These are phyloP conservation scores for Colletotrichum coccodes DNA, from an alignment of 2,329 filamentous ascomycete genomes.

Conservation along the genomic window DNA sequence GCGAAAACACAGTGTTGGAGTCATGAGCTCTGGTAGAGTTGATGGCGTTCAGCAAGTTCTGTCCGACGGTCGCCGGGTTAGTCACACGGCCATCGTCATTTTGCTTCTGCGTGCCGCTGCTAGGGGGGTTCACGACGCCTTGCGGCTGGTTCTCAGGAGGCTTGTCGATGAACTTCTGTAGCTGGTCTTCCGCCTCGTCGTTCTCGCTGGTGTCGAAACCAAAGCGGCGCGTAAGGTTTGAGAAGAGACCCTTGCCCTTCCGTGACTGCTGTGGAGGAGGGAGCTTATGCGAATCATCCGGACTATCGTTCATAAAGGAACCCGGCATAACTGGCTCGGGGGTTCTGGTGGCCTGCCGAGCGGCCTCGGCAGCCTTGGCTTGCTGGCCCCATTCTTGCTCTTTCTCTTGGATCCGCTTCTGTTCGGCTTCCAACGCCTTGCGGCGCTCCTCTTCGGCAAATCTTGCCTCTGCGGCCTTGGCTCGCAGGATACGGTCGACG, in stretches of 20 bases:
- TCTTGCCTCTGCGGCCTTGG: constrained; percentile 86
- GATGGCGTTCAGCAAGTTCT: constrained; percentile 82
- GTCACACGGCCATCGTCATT: constrained; percentile 65
- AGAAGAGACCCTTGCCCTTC: constrained; percentile 71
- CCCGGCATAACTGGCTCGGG: constrained; percentile 74
- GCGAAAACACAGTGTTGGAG: constrained; percentile 77
- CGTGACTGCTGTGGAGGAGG: constrained; percentile 46
- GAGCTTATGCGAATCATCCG: constrained; percentile 54
- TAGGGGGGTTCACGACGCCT: neutral
- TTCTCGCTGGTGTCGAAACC: constrained; percentile 68
- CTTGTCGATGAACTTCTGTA: constrained; percentile 57
- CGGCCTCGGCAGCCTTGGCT: constrained; percentile 51
- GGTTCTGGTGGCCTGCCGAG: constrained; percentile 51
- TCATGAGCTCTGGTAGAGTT: constrained; percentile 81
- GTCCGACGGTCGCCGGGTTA: constrained; percentile 69
- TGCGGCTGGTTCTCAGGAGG: constrained; percentile 35
- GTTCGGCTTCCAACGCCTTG: constrained; percentile 78
- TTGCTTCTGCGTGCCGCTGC: constrained; percentile 34
- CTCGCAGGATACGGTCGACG: constrained; percentile 90
- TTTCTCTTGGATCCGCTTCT: constrained; percentile 70
- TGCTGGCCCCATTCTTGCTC: constrained; percentile 58
- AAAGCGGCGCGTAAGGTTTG: constrained; percentile 73
- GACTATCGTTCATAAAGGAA: constrained; percentile 72
- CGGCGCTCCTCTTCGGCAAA: constrained; percentile 86
- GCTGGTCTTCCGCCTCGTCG: constrained; percentile 52